phyloP scores from a whole-genome alignment of 768 basidiomycete genomes.

The Amanita rubescens region DNA sequence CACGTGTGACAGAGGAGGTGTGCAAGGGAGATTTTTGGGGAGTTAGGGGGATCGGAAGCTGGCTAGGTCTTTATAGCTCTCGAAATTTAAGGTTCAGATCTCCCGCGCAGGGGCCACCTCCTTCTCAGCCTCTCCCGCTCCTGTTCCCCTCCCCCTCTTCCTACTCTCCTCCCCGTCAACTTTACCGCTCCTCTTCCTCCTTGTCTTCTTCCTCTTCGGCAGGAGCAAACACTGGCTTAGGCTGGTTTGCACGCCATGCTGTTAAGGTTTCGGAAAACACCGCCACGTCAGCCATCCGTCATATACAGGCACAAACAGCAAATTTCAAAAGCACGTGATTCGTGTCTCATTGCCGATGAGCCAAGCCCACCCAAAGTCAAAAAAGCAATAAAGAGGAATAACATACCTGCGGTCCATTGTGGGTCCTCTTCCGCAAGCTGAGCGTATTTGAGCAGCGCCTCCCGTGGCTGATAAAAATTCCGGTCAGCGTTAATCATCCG shows the following conservation, averaged over 20 bases:
- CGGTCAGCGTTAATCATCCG: conserved; percentile 9
- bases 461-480: conserved; percentile 67
- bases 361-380: conserved; percentile 9
- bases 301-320: conserved; percentile 36
- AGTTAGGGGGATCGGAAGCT: conserved; percentile 62
- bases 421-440: conserved; percentile 68
- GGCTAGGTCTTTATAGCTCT: conserved; percentile 77
- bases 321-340: conserved; percentile 28
- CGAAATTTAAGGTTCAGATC: conserved; percentile 80
- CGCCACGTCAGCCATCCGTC: conserved; percentile 57
- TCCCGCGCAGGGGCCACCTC: conserved; percentile 68
- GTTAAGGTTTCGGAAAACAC: conserved; percentile 45
- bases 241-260: conserved; percentile 87
- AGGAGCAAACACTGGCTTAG: conserved; percentile 75
- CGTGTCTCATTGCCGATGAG: conserved; percentile 2
- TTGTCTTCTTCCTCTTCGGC: conserved; percentile 53
- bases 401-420: conserved; percentile 79
- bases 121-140: conserved; percentile 25
- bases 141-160: conserved; percentile 15
- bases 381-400: conserved; percentile 10
- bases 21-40: conserved; percentile 67
- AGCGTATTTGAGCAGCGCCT: conserved; percentile 94
- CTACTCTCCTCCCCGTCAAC: conserved; percentile 11
- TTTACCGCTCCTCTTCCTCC: conserved; percentile 29
- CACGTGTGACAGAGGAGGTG: conserved; percentile 52